Base-by-base conservation (phyloP, 1,284 basidiomycete species). In the Pascua sp. region DNA sequence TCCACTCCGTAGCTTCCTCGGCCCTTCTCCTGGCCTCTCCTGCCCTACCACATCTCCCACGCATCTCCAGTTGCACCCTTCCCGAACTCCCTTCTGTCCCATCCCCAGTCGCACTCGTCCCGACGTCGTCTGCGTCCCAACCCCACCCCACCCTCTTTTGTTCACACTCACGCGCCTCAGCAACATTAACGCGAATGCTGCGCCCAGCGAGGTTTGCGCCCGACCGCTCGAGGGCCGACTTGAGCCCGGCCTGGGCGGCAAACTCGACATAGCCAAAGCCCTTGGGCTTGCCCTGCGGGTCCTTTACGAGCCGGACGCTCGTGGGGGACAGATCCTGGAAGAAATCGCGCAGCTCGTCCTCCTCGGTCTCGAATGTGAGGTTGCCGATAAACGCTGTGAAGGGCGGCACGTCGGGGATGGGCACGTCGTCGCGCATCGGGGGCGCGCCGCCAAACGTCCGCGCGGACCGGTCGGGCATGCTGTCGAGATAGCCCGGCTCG, bases 241-340 rank as follows among this genome's bases (percentile, higher is more conserved):
- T 93, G 62, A 98, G 81, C 46, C 85, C 86, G 42, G 93, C 90
- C 57, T 91, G 74, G 53, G 87, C 86, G 42, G 81, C 83, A 71
- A 98, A 98, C 75, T 99, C 95, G 63, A 98, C 86, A 73, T 98
- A 98, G 39, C 95, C 96, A 78, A 97, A 98, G 1, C 96, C 96
- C 77, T 97, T 98, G 39, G 92, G 89, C 75, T 92, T 92, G 54
- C 94, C 92, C 50, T 89, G 87, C 56, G 86, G 84, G 69, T 94
- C 93, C 68, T 84, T 88, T 75, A 98, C 94, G 63, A 98, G 88
- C 80, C 97, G 93, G 63, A 93, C 85, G 24, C 87, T 87, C 73
- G 89, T 88, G 61, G 86, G 83, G 86, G 90, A 66, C 10, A 77
- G 73, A 50, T 67, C 67, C 40, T 49, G 53, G 65, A 97, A 97